These are phyloP conservation scores for Acer negundo DNA, from an alignment of 345 rosid genomes.

Conservation along the genomic window DNA sequence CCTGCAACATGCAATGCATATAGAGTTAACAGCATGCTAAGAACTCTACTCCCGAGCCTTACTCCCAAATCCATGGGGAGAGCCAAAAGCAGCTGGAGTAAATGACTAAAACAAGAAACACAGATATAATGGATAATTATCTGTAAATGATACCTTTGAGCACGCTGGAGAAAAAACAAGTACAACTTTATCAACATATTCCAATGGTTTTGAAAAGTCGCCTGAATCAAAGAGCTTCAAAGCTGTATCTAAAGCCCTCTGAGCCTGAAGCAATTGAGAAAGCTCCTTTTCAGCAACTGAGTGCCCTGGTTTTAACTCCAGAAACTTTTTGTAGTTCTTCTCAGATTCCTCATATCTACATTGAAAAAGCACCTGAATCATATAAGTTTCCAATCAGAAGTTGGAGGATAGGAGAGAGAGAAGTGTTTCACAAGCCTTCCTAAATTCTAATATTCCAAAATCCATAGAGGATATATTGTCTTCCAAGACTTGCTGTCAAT, in stretches of 20 bases:
- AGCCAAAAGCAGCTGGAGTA: not conserved
- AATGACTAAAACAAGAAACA: not conserved
- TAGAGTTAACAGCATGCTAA: constrained; percentile 11
- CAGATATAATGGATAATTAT: not conserved
- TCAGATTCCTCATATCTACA: constrained; percentile 93
- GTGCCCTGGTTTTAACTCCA: constrained; percentile 75
- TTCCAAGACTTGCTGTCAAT: not conserved
- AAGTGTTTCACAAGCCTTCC: not conserved
- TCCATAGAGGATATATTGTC: not conserved
- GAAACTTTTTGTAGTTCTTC: constrained; percentile 57
- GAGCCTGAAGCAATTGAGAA: constrained; percentile 86
- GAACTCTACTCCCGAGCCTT: constrained; percentile 11
- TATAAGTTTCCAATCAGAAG: constrained; percentile 36
- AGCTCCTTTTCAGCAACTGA: constrained; percentile 85
- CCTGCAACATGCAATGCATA: constrained; percentile 46
- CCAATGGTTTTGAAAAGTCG: constrained; percentile 70
- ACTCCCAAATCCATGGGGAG: not conserved
- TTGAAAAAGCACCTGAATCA: constrained; percentile 39
- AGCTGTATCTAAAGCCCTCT: constrained; percentile 80
- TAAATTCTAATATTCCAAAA: not conserved
- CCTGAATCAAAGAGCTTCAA: constrained; percentile 63
- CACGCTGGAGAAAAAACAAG: constrained; percentile 96
- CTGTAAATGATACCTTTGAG: constrained; percentile 54
- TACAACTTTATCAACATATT: constrained; percentile 84
- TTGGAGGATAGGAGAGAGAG: constrained; percentile 13